These are phyloP conservation scores for Prinsepia uniflora DNA, from an alignment of 306 rosid genomes.

Conservation along the genomic window DNA sequence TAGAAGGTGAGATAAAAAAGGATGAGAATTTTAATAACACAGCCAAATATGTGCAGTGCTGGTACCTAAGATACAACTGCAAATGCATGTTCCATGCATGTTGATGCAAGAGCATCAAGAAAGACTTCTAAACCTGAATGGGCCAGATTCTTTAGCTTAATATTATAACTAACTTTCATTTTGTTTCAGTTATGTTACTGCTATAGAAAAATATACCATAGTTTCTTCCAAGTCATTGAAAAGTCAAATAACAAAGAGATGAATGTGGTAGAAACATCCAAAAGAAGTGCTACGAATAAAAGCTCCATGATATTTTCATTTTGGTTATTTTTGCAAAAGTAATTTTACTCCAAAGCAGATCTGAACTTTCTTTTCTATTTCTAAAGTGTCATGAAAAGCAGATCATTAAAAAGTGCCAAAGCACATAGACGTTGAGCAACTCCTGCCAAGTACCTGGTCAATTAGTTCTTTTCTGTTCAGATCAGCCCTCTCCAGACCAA, in stretches of 20 bases:
- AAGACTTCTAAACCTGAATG: neutral
- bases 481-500: slow-evolving; percentile 52
- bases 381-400: neutral
- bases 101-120: neutral
- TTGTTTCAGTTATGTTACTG: slow-evolving; percentile 1
- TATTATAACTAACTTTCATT: neutral
- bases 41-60: neutral
- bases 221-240: neutral
- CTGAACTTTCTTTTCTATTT: neutral
- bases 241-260: too few species aligned
- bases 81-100: neutral
- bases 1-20: slow-evolving; percentile 35
- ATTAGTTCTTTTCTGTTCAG: slow-evolving; percentile 76
- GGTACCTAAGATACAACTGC: neutral
- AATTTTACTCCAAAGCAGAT: neutral
- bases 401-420: slow-evolving; percentile 12
- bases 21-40: slow-evolving; percentile 2
- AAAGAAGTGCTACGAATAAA: neutral
- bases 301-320: neutral
- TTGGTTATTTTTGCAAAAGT: neutral
- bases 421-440: slow-evolving; percentile 21
- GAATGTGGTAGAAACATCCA: neutral
- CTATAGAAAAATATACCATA: neutral
- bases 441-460: slow-evolving; percentile 61
- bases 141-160: neutral